These are phyloP conservation scores for Aspergillus fructus DNA, from an alignment of 2,329 filamentous ascomycete genomes.

Conservation along the genomic window DNA sequence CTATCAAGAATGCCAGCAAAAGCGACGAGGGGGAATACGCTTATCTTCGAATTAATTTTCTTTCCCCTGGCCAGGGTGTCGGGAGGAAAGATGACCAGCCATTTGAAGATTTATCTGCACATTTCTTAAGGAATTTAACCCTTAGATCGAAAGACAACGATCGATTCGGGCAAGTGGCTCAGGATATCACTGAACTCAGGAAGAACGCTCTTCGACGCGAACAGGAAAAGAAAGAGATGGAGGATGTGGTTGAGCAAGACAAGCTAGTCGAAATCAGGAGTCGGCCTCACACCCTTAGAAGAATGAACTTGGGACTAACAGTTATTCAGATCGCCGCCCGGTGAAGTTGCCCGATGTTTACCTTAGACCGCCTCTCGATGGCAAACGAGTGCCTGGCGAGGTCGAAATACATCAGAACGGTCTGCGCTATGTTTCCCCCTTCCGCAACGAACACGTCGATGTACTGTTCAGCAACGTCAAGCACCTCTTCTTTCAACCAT, in stretches of 20 bases:
- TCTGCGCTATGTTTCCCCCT: slow-evolving; percentile 86
- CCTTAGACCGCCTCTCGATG: slow-evolving; percentile 91
- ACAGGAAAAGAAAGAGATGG: slow-evolving; percentile 99
- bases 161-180: slow-evolving; percentile 85
- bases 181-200: slow-evolving; percentile 94
- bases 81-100: slow-evolving; percentile 96
- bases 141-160: slow-evolving; percentile 88
- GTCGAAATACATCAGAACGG: slow-evolving; percentile 98
- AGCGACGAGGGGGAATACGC: slow-evolving; percentile 94
- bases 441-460: slow-evolving; percentile 82
- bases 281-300: slow-evolving; percentile 46
- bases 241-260: slow-evolving; percentile 98
- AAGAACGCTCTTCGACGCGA: slow-evolving; percentile 88
- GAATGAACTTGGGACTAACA: slow-evolving; percentile 39
- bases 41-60: slow-evolving; percentile 93
- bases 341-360: slow-evolving; percentile 91
- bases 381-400: slow-evolving; percentile 92
- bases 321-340: slow-evolving; percentile 75
- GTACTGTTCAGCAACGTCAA: slow-evolving; percentile 98
- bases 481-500: slow-evolving; percentile 98
- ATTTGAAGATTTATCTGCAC: slow-evolving; percentile 92
- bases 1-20: slow-evolving; percentile 98
- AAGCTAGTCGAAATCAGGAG: slow-evolving; percentile 93
- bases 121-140: slow-evolving; percentile 93
- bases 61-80: slow-evolving; percentile 95